These are phyloP conservation scores for Cryptococcus amylolentus DNA, from an alignment of 1,284 basidiomycete species.

Conservation along the genomic window DNA sequence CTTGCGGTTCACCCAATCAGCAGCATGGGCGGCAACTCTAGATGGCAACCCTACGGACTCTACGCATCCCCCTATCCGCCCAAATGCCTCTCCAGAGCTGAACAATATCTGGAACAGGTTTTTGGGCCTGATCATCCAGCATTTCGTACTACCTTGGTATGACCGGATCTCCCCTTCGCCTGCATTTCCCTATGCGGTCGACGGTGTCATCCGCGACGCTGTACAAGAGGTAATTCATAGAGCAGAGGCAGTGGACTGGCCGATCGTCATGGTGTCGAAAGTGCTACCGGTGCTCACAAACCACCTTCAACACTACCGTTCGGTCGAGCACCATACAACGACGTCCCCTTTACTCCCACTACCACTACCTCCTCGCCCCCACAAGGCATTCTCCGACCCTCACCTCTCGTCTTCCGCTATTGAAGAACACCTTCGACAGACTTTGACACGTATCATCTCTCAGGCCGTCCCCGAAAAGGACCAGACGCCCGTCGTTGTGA, in stretches of 20 bases:
- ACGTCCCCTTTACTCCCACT: constrained; percentile 52
- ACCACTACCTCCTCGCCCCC: constrained; percentile 48
- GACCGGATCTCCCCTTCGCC: constrained; percentile 74
- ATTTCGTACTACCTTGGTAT: constrained; percentile 86
- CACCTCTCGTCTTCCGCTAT: constrained; percentile 79
- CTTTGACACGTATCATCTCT: constrained; percentile 69
- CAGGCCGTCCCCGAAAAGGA: constrained; percentile 73
- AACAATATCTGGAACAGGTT: constrained; percentile 70
- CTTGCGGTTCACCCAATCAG: constrained; percentile 77
- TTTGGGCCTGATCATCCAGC: constrained; percentile 70
- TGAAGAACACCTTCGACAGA: constrained; percentile 71
- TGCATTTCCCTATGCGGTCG: constrained; percentile 80
- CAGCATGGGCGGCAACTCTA: constrained; percentile 82
- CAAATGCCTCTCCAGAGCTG: constrained; percentile 42
- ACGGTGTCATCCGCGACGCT: constrained; percentile 66
- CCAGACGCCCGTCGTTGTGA: constrained; percentile 64
- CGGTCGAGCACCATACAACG: constrained; percentile 69
- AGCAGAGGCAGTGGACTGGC: constrained; percentile 63
- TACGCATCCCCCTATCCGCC: constrained; percentile 57
- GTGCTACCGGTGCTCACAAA: constrained; percentile 81
- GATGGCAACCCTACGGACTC: constrained; percentile 76
- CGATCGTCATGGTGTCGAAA: constrained; percentile 72
- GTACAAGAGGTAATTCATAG: constrained; percentile 60
- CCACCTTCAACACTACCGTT: constrained; percentile 86
- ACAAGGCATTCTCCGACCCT: constrained; percentile 81